Evolutionary conservation across 129 eudicot species (phyloP).

Genomic region (Dittrichia graveolens): DNA sequence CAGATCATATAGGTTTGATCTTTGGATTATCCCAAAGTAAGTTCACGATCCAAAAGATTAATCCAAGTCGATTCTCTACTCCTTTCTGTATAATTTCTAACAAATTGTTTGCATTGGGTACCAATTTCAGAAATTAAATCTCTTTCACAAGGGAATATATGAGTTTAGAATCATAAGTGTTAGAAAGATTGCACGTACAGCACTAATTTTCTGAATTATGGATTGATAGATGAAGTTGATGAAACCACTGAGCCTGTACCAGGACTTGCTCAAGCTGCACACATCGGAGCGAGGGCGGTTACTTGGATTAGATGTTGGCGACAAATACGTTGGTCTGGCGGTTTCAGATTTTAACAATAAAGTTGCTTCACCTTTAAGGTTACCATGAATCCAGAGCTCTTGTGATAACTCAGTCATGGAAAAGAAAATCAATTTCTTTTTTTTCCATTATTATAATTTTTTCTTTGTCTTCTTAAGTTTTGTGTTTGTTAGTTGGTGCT

Average conservation of each 20-base stretch:
- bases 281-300: conserved; percentile 51
- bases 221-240: conserved; percentile 67
- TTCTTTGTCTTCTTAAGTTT: not conserved
- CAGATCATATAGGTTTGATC: too few relatives aligned
- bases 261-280: conserved; percentile 51
- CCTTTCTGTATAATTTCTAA: not conserved
- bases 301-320: conserved; percentile 95
- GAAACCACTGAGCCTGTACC: conserved; percentile 69
- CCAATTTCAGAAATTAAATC: not conserved
- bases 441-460: not conserved
- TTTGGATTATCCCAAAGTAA: too few relatives aligned
- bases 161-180: conserved; percentile 1
- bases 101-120: not conserved
- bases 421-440: not conserved
- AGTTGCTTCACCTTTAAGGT: conserved; percentile 85
- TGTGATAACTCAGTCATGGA: not conserved
- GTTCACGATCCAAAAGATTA: too few relatives aligned
- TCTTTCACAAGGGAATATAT: not conserved
- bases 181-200: not conserved
- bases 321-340: conserved; percentile 82
- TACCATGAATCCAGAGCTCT: not conserved
- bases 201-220: conserved; percentile 1
- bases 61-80: too few relatives aligned
- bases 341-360: conserved; percentile 66
- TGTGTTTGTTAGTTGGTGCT: not conserved